Percentiles rank a stretch among this genome's conserved stretches.
phyloP scores from a whole-genome alignment of 306 rosid species.

The Trifolium fragiferum region DNA sequence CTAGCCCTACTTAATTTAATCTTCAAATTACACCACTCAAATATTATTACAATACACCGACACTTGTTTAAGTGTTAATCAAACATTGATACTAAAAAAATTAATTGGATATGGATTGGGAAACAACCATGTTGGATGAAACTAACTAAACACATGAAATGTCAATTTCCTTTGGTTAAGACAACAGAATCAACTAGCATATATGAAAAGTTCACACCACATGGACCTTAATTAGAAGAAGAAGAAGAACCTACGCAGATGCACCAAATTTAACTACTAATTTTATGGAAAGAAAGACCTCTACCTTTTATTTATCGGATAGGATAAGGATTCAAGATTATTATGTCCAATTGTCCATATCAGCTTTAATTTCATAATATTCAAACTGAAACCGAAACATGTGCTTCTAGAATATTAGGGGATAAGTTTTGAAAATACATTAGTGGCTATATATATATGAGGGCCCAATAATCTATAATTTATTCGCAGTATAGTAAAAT shows the following conservation, averaged over 20 bases:
- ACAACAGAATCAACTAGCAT: not conserved
- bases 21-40: too few species aligned
- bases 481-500: too few species aligned
- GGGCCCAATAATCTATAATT: too few species aligned
- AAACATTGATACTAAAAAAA: too few species aligned
- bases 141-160: too few species aligned
- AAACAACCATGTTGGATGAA: not conserved
- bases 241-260: too few species aligned
- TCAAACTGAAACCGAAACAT: not conserved
- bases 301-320: not conserved
- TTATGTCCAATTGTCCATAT: not conserved
- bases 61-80: too few species aligned
- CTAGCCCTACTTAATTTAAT: too few species aligned
- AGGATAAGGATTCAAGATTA: conserved; percentile 5
- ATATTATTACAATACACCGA: too few species aligned
- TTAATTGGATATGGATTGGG: not conserved
- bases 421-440: not conserved
- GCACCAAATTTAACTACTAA: not conserved
- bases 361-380: not conserved
- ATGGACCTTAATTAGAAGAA: too few species aligned
- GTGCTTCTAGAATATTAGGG: conserved; percentile 10
- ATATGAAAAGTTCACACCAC: too few species aligned
- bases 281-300: conserved; percentile 7
- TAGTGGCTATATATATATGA: too few species aligned
- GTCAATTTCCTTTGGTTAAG: not conserved